Percentiles rank a stretch among this genome's conserved stretches.
phyloP scores from a whole-genome alignment of 768 basidiomycete genomes.

The Crucibulum laeve region DNA sequence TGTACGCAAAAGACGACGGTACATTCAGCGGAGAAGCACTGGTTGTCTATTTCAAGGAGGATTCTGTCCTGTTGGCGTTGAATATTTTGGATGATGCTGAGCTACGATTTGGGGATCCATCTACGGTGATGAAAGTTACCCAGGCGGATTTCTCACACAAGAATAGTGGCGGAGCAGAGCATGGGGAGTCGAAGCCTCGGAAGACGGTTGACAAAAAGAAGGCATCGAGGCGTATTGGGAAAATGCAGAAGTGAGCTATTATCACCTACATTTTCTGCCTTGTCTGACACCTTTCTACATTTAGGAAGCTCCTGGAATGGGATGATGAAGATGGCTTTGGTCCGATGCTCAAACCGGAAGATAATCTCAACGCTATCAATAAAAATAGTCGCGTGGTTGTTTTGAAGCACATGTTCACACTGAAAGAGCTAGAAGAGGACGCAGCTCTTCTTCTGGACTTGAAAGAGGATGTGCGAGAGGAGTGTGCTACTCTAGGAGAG shows the following conservation, averaged over 20 bases:
- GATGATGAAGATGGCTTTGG: slow-evolving; percentile 92
- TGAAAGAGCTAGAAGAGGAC: slow-evolving; percentile 83
- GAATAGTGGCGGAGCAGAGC: slow-evolving; percentile 30
- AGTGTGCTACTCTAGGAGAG: slow-evolving; percentile 84
- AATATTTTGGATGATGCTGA: slow-evolving; percentile 91
- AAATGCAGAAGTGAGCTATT: slow-evolving; percentile 74
- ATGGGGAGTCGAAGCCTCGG: slow-evolving; percentile 42
- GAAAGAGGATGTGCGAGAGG: slow-evolving; percentile 95
- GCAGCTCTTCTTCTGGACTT: slow-evolving; percentile 82
- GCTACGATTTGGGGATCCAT: slow-evolving; percentile 74
- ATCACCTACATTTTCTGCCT: background rate
- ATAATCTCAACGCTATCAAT: slow-evolving; percentile 38
- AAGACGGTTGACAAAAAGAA: slow-evolving; percentile 77
- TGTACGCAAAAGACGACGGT: slow-evolving; percentile 88
- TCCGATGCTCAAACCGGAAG: slow-evolving; percentile 56
- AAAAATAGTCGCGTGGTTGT: slow-evolving; percentile 81
- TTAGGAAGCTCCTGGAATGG: slow-evolving; percentile 91
- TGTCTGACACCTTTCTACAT: slow-evolving; percentile 1
- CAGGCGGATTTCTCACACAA: slow-evolving; percentile 82
- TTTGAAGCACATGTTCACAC: slow-evolving; percentile 91
- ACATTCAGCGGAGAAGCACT: slow-evolving; percentile 91
- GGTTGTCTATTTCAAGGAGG: slow-evolving; percentile 97
- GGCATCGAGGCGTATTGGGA: slow-evolving; percentile 68
- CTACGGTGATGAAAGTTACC: slow-evolving; percentile 67
- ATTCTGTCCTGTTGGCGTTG: slow-evolving; percentile 82